Percentiles rank a stretch among this genome's conserved stretches.
phyloP scores from a whole-genome alignment of 345 rosid species.

The Syzygium oleosum region DNA sequence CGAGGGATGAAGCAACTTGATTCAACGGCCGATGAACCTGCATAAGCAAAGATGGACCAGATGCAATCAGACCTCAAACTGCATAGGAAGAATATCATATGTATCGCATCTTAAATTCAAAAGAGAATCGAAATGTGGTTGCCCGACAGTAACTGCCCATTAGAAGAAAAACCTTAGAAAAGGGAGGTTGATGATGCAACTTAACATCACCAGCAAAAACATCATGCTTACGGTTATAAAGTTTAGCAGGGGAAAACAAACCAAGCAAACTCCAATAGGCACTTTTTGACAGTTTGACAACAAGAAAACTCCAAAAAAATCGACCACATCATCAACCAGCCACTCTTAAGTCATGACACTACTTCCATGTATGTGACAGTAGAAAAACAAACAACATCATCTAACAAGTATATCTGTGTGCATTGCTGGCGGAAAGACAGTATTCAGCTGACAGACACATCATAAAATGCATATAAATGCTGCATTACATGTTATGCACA shows the following conservation, averaged over 20 bases:
- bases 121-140: neutral
- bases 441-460: neutral
- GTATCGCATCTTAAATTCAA: neutral
- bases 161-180: neutral
- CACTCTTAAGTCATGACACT: neutral
- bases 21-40: constrained; percentile 83
- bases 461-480: neutral
- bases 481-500: neutral
- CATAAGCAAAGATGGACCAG: neutral
- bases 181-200: neutral
- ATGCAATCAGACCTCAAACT: neutral
- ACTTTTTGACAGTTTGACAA: neutral
- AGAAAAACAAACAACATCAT: neutral
- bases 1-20: constrained; percentile 85
- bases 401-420: neutral
- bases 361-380: neutral
- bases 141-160: neutral
- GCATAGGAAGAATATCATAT: neutral
- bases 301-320: neutral
- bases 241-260: neutral
- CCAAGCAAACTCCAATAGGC: neutral
- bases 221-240: neutral
- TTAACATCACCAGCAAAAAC: neutral
- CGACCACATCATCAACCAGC: neutral
- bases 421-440: neutral